These are phyloP conservation scores for Hanseniaspora lindneri DNA, from an alignment of 805 yeast genomes.

Conservation along the genomic window DNA sequence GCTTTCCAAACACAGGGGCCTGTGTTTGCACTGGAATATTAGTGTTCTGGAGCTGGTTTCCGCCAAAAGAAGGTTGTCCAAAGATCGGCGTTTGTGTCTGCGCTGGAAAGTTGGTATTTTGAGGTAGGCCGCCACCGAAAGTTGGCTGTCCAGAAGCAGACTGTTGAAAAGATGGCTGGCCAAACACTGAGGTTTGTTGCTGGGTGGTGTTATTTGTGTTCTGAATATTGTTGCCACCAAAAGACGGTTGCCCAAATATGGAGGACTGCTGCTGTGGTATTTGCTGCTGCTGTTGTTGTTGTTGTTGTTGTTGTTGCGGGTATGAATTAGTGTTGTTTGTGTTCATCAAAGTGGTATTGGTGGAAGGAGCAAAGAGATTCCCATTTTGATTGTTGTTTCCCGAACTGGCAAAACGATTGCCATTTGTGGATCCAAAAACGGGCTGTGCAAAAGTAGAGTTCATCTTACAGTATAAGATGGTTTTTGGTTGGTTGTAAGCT, in stretches of 20 bases:
- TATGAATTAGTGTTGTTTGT: too few species aligned
- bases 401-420: conserved; percentile 3
- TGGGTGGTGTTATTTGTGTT: not conserved
- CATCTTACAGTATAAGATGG: conserved; percentile 1
- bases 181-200: conserved; percentile 14
- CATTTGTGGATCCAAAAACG: conserved; percentile 16
- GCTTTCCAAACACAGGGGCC: not conserved
- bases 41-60: not conserved
- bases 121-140: conserved; percentile 17
- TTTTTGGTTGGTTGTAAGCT: not conserved
- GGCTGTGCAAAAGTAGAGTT: conserved; percentile 18
- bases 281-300: conserved; percentile 15
- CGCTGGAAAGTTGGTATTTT: too few species aligned
- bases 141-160: conserved; percentile 23
- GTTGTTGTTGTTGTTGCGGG: too few species aligned
- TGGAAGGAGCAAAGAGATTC: too few species aligned
- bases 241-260: not conserved
- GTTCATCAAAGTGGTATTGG: too few species aligned
- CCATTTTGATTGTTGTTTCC: not conserved
- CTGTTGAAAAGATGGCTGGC: conserved; percentile 11
- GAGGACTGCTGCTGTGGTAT: not conserved
- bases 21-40: not conserved
- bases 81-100: not conserved
- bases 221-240: too few species aligned
- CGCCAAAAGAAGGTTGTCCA: conserved; percentile 5